These are phyloP conservation scores for Geranomyces variabilis DNA, from an alignment of 192 early-diverging fungal species.

Conservation along the genomic window DNA sequence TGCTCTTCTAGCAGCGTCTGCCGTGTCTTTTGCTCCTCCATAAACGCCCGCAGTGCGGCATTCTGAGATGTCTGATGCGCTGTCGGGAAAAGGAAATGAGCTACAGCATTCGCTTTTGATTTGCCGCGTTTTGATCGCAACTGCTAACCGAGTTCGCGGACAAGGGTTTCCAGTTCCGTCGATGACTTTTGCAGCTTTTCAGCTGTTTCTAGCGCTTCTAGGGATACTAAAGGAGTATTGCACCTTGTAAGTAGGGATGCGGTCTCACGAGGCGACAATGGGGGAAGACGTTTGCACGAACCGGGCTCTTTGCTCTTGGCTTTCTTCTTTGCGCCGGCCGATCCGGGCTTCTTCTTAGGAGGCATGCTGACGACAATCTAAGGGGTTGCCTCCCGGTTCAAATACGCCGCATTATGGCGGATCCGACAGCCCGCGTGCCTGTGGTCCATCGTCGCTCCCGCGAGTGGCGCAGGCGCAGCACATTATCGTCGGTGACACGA, in stretches of 20 bases:
- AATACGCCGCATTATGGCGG: no score
- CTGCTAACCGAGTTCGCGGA: constrained; percentile 44
- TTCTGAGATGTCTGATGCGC: constrained; percentile 42
- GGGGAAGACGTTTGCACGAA: no score
- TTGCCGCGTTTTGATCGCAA: no score
- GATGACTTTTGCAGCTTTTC: constrained; percentile 50
- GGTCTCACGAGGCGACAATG: no score
- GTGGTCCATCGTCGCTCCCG: no score
- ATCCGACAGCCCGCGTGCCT: no score
- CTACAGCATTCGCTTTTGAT: no score
- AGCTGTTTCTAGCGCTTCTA: constrained; percentile 28
- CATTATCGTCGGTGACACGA: no score
- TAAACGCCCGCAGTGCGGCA: constrained; percentile 30
- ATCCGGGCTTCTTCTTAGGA: constrained; percentile 68
- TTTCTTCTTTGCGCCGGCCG: constrained; percentile 34
- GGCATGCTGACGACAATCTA: no score
- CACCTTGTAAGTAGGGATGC: no score
- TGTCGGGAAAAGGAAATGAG: neutral
- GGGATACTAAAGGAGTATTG: constrained; percentile 11
- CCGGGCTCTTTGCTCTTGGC: constrained; percentile 18
- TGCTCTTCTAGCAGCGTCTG: constrained; percentile 45
- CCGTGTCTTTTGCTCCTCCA: constrained; percentile 36
- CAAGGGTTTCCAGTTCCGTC: constrained; percentile 43
- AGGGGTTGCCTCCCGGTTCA: no score
- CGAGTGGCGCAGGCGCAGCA: no score